Evolutionary conservation across 371 early-diverging fungal species (phyloP), one percentile per base, ranked within the genome.

Genomic region (Blakeslea trispora): DNA sequence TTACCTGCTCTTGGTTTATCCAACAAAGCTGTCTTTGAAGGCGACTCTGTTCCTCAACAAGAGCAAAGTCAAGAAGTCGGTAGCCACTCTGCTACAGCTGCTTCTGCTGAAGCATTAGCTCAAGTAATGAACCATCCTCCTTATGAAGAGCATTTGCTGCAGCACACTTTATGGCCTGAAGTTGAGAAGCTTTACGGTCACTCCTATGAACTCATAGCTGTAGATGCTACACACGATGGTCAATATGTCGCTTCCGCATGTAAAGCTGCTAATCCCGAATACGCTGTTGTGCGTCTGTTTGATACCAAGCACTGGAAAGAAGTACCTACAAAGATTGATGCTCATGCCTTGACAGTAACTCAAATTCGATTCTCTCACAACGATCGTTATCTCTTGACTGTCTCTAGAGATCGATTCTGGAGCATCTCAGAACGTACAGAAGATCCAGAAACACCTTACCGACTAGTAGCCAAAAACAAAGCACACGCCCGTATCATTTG

Each of bases 161-260:
- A 93, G 53, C 83, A 88, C 60, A 95, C 97, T n/a, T 76, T 98
- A 18, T 98, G 98, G 98, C 96, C 97, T 3, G 98, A 98, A 80
- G 79, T 87, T 3, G 91, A 95, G 54, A 96, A 97, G 66, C 78
- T 97, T 63, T 82, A 96, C 69, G 98, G 97, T 17, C 98, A 98
- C 73, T 91, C 89, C 1, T 97, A 90, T 66, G 98, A 97, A 65
- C 64, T 95, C 14, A 83, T 90, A 31, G 75, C 88, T 15, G 84
- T 93, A 0, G 93, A 91, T 19, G 83, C 88, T 0, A 77, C 82
- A 2, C 84, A 83, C 58, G 81, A 87, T 57, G 91, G 91, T 10
- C 76, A 71, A 59, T 75, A 84, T 53, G 72, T 95, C 1, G 97
- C 96, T 0, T 85, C 94, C 0, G 81, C 90, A 1, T 92, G 93